Evolutionary conservation across 2,329 filamentous ascomycete genomes (phyloP), one percentile per base, ranked within the genome.

Genomic region (Alternaria alternata): DNA sequence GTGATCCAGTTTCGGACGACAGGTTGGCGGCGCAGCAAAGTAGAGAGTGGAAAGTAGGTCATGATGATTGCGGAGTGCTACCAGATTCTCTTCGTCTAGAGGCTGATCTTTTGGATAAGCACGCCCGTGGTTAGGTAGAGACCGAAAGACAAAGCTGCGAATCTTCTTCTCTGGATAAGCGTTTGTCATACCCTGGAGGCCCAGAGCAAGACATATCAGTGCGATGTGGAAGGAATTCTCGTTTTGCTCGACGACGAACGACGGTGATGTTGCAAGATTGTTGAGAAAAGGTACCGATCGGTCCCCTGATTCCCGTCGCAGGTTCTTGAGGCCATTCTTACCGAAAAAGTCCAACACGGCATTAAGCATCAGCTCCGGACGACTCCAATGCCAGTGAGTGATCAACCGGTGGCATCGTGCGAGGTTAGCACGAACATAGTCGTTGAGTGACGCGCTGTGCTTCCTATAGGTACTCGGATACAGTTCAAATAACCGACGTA

Each of bases 1-100:
- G 6, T 82, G 77, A 52, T 83, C 79, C 5, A 87, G 64, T 43
- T 82, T 80, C 41, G 85, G 85, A n/a, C 87, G 81, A 67, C 80
- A 84, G 2, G 79, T 78, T 28, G 83, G 74, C 26, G 87, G 86
- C 38, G 84, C 83, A 42, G 82, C 83, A 79, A 82, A 88, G 69
- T 88, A 88, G 14, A 89, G 77, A 4, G 85, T 86, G 55, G 84
- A 86, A 0, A 89, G 79, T 16, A 89, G 78, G 67, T 89, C 86
- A 63, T 88, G 86, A 59, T 89, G 86, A 64, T 89, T 89, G 48
- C 86, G 82, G 46, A 89, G 75, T 1, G 87, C 85, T 52, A 85
- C 82, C 12, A 89, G 75, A 63, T 86, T 86, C 57, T 83, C 80
- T 54, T 83, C 80, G 30, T 79, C 80, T 14, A 89, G 71, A 5